Conservation (phyloP, 371 early-diverging fungal species). For the Mortierella sp. region DNA sequence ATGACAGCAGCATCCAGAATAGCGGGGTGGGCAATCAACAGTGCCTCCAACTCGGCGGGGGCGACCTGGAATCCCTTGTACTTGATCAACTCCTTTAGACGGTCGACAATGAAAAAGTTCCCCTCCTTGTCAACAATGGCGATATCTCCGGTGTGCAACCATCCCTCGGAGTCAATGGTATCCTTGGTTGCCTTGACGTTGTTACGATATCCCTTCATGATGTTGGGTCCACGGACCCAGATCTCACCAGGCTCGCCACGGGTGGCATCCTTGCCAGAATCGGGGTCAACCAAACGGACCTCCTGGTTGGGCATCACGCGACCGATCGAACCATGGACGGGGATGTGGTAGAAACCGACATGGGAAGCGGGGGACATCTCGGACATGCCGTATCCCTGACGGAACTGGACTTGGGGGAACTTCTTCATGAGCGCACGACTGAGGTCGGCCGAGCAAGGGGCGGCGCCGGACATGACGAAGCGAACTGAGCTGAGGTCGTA, state of each 20-base stretch:
- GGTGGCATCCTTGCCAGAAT: conserved; percentile 61
- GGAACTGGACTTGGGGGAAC: conserved; percentile 66
- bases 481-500: conserved; percentile 76
- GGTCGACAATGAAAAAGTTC: conserved; percentile 75
- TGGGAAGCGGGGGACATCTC: conserved; percentile 67
- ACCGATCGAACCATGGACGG: conserved; percentile 75
- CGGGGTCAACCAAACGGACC: conserved; percentile 56
- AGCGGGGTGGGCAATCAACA: conserved; percentile 73
- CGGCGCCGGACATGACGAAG: conserved; percentile 82
- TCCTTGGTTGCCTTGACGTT: conserved; percentile 77
- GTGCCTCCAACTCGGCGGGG: conserved; percentile 83
- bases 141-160: conserved; percentile 90
- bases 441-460: conserved; percentile 78
- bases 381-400: conserved; percentile 84
- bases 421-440: conserved; percentile 60
- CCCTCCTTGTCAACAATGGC: conserved; percentile 73
- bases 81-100: conserved; percentile 84
- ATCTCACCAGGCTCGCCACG: conserved; percentile 77
- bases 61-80: conserved; percentile 88
- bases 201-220: conserved; percentile 77
- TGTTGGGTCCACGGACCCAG: conserved; percentile 83
- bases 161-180: conserved; percentile 79
- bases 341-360: conserved; percentile 26
- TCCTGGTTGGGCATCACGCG: conserved; percentile 70
- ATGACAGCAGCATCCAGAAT: conserved; percentile 82